A percentile compares a stretch with the other conserved stretches of the same genome.
Evolutionary conservation across 2,329 filamentous ascomycete genomes (phyloP).

Genomic region (Fusarium sp.): DNA sequence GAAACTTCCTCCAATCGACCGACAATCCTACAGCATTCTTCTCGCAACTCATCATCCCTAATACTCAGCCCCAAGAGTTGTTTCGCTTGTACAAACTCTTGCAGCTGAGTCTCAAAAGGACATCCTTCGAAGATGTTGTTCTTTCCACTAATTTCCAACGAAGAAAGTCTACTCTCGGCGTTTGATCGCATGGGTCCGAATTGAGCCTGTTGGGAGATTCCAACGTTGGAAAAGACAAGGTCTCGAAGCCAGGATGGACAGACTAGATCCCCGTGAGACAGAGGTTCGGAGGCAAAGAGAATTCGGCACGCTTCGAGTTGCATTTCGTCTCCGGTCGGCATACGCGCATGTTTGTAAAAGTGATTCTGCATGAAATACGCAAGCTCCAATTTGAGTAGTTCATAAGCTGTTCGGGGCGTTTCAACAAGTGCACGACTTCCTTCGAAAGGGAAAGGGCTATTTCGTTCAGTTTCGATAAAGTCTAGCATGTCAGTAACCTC

Average conservation of each 20-base stretch:
- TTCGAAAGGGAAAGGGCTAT: constrained; percentile 37
- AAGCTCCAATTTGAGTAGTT: constrained; percentile 37
- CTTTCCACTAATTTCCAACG: constrained; percentile 46
- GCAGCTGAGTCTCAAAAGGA: constrained; percentile 43
- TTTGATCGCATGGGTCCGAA: constrained; percentile 43
- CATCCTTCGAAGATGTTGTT: constrained; percentile 46
- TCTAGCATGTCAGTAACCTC: background rate
- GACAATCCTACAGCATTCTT: constrained; percentile 41
- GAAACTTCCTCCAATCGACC: constrained; percentile 36
- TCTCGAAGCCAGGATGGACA: constrained; percentile 39
- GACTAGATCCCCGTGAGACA: background rate
- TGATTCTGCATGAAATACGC: constrained; percentile 43
- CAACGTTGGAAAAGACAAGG: constrained; percentile 21
- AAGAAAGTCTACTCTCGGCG: constrained; percentile 39
- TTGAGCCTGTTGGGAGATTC: constrained; percentile 38
- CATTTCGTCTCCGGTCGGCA: constrained; percentile 38
- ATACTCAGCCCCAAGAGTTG: constrained; percentile 16
- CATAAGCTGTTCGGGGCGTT: constrained; percentile 37
- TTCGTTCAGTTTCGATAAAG: constrained; percentile 40
- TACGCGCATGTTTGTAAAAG: constrained; percentile 27
- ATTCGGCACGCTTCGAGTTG: constrained; percentile 40
- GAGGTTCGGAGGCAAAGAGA: constrained; percentile 20
- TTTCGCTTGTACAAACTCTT: constrained; percentile 31
- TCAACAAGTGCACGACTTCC: constrained; percentile 34
- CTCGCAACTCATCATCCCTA: constrained; percentile 28